A percentile compares a stretch with the other conserved stretches of the same genome.
These are phyloP conservation scores for Thamnidium elegans DNA, from an alignment of 192 early-diverging fungal genomes.

Conservation along the genomic window DNA sequence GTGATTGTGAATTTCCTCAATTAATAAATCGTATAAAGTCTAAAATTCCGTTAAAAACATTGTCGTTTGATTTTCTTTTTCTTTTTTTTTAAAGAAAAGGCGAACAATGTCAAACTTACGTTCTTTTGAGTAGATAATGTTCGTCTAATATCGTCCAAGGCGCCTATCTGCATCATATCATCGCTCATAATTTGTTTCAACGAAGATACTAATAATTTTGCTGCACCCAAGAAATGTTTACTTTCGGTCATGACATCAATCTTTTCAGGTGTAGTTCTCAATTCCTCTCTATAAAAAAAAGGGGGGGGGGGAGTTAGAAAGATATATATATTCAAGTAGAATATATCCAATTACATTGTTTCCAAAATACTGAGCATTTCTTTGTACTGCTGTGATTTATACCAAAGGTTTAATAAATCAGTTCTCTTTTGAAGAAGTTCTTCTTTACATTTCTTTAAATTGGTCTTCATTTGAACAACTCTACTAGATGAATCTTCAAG, in stretches of 20 bases:
- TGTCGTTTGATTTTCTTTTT: too few species aligned
- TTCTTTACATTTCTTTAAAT: constrained; percentile 62
- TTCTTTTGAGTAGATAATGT: constrained; percentile 57
- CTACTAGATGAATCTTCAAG: constrained; percentile 56
- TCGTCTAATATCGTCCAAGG: constrained; percentile 62
- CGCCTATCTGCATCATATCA: constrained; percentile 67
- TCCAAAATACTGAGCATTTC: constrained; percentile 77
- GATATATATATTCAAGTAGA: not conserved
- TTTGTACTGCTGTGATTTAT: constrained; percentile 71
- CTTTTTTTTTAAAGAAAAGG: too few species aligned
- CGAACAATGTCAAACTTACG: constrained; percentile 26
- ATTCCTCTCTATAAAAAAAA: constrained; percentile 52
- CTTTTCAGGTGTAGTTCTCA: constrained; percentile 64
- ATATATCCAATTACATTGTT: constrained; percentile 46
- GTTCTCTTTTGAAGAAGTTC: constrained; percentile 60
- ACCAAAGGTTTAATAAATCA: constrained; percentile 66
- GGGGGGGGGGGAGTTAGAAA: not conserved
- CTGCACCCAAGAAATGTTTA: constrained; percentile 70
- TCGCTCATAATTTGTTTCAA: constrained; percentile 59
- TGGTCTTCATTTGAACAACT: constrained; percentile 59
- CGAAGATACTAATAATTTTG: constrained; percentile 59
- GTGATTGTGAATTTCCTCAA: constrained; percentile 78
- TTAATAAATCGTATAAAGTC: constrained; percentile 57
- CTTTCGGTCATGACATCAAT: constrained; percentile 53
- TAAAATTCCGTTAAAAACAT: constrained; percentile 15